Conservation (phyloP, 1,284 basidiomycete species). For the Marasmius tenuissimus region DNA sequence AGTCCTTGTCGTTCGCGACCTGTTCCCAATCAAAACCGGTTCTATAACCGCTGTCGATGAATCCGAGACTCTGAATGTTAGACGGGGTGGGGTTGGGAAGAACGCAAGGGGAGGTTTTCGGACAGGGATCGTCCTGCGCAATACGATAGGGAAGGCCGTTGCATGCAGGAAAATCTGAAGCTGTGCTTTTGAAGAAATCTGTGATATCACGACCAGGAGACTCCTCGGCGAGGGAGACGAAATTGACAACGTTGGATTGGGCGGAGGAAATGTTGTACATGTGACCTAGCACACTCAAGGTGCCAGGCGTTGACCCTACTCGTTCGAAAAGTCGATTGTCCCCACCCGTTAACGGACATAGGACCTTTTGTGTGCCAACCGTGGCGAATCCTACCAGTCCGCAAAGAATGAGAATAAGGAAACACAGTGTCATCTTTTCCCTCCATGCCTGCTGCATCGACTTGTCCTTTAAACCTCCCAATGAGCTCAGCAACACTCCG, state of each 20-base stretch:
- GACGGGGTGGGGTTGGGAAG: conserved; percentile 58
- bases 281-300: conserved; percentile 78
- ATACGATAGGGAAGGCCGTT: conserved; percentile 57
- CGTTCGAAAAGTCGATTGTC: conserved; percentile 70
- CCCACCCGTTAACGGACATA: conserved; percentile 76
- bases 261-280: conserved; percentile 75
- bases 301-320: conserved; percentile 56
- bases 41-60: conserved; percentile 63
- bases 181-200: conserved; percentile 72
- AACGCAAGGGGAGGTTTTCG: conserved; percentile 54
- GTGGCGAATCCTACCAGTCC: conserved; percentile 88
- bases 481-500: conserved; percentile 65
- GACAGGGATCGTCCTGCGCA: conserved; percentile 78
- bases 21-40: conserved; percentile 91
- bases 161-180: conserved; percentile 68
- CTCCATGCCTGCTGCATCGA: conserved; percentile 91
- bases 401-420: conserved; percentile 81
- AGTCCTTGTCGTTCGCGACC: conserved; percentile 66
- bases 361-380: conserved; percentile 89
- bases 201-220: conserved; percentile 89
- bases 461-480: conserved; percentile 83
- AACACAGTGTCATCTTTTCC: conserved; percentile 94
- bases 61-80: conserved; percentile 59
- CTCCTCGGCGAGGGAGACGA: conserved; percentile 56
- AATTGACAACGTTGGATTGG: conserved; percentile 52